Evolutionary conservation across 2,329 filamentous ascomycete species (phyloP).

Genomic region (Aspergillus transmontanensis): DNA sequence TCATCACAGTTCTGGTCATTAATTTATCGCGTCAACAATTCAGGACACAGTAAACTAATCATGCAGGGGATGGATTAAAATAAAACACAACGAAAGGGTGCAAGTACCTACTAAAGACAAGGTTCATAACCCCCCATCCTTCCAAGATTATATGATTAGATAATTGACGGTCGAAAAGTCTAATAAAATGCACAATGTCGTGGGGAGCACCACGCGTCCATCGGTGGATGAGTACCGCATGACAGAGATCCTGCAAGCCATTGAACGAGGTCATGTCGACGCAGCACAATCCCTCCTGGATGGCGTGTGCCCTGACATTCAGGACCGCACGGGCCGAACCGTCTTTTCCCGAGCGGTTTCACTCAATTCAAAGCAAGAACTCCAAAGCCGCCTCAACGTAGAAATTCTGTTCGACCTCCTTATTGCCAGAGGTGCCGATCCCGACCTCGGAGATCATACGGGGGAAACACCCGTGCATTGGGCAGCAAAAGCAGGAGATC

Average conservation of each 20-base stretch:
- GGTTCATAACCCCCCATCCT: background rate
- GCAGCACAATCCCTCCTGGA: background rate
- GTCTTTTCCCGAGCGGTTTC: background rate
- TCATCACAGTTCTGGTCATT: background rate
- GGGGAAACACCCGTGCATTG: constrained; percentile 18
- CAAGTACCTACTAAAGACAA: background rate
- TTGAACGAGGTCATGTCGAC: background rate
- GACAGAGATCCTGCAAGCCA: background rate
- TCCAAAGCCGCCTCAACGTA: background rate
- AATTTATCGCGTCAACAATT: background rate
- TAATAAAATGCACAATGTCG: background rate
- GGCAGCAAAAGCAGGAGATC: constrained; percentile 13
- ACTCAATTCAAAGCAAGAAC: background rate
- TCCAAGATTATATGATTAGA: background rate
- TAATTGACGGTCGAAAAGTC: background rate
- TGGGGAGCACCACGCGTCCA: background rate
- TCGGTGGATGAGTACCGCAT: background rate
- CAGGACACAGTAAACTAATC: background rate
- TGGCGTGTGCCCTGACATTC: background rate
- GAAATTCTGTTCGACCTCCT: constrained; percentile 12
- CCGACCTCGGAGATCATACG: constrained; percentile 13
- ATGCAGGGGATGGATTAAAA: background rate
- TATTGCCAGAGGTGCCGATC: constrained; percentile 14
- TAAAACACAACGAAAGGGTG: too few relatives aligned
- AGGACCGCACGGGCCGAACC: background rate